Evolutionary conservation across 192 early-diverging fungal genomes (phyloP), one percentile per base, ranked within the genome.

Genomic region (Cetraspora pellucida): DNA sequence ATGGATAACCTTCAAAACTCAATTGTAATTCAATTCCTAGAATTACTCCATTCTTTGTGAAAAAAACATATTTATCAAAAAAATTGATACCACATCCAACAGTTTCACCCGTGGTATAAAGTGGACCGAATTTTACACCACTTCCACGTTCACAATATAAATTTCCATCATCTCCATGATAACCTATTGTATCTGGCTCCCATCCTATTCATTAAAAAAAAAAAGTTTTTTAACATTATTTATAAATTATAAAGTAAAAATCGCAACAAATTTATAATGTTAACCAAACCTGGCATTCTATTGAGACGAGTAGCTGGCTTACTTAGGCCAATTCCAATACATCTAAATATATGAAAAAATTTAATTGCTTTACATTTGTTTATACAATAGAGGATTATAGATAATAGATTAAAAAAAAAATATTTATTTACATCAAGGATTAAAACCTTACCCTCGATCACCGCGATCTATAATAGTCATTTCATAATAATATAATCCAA

Each of bases 121-220:
- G 86, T 8, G 96, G 97, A 2, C 97, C 97, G 78, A 91, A 99
- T n/a, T 82, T 77, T 37, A 85, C 77, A 21, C 96, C 96, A 17
- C 83, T 91, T 13, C 91, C 92, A 13, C 87, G 86, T 47, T 89
- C 89, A 68, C 83, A 82, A 79, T 96, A 98, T 46, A 83, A 78
- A 52, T 95, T 83, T 23, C 97, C 97, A 81, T 97, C 95, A 80
- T 97, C 96, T 58, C 94, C 96, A 82, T 98, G 96, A 83, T 97
- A 99, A 10, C 96, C 96, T 90, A 91, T 98, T 9, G 95, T 95
- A 69, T 90, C 77, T 1, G 85, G 79, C 63, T 98, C 95, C 92
- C 93, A 96, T 3, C 97, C 94, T 94, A 72, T 57, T 21, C 43
- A 55, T 8, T 37, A 21, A 45, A 54, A 9, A 23, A 14, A 1